These are phyloP conservation scores for Mucor indicus DNA, from an alignment of 371 early-diverging fungal genomes.

Conservation along the genomic window DNA sequence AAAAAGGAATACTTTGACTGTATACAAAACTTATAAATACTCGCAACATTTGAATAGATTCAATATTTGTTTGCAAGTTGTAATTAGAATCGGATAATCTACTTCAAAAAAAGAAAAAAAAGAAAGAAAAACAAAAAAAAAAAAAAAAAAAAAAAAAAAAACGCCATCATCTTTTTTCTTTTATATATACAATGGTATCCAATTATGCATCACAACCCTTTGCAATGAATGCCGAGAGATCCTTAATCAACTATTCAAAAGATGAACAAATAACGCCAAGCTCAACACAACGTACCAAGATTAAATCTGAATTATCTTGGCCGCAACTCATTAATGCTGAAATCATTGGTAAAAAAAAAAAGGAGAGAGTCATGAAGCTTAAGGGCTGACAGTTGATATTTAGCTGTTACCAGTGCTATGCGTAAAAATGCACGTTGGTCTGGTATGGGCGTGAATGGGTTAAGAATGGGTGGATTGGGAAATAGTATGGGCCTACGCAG, in stretches of 20 bases:
- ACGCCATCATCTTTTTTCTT: too few species aligned
- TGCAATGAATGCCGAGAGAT: background rate
- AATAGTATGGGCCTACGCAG: slow-evolving; percentile 65
- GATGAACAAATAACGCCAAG: background rate
- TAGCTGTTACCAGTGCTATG: slow-evolving; percentile 76
- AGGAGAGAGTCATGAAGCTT: background rate
- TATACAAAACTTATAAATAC: too few species aligned
- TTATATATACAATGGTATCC: too few species aligned
- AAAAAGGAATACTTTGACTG: too few species aligned
- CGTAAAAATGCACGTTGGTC: slow-evolving; percentile 87
- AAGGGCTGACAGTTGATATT: background rate
- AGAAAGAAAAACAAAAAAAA: too few species aligned
- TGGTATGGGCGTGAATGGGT: slow-evolving; percentile 59
- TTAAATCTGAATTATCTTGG: slow-evolving; percentile 67
- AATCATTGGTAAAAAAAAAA: slow-evolving; percentile 70
- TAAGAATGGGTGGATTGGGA: slow-evolving; percentile 64
- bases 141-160: too few species aligned
- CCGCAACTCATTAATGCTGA: slow-evolving; percentile 77
- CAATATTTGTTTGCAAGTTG: too few species aligned
- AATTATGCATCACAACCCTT: background rate
- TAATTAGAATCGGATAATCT: too few species aligned
- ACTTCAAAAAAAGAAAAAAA: too few species aligned
- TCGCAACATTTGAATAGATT: too few species aligned
- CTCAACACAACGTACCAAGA: background rate
- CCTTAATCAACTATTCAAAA: background rate